Evolutionary conservation across 2,329 filamentous ascomycete species (phyloP).

Genomic region (Colletotrichum chrysophilum): DNA sequence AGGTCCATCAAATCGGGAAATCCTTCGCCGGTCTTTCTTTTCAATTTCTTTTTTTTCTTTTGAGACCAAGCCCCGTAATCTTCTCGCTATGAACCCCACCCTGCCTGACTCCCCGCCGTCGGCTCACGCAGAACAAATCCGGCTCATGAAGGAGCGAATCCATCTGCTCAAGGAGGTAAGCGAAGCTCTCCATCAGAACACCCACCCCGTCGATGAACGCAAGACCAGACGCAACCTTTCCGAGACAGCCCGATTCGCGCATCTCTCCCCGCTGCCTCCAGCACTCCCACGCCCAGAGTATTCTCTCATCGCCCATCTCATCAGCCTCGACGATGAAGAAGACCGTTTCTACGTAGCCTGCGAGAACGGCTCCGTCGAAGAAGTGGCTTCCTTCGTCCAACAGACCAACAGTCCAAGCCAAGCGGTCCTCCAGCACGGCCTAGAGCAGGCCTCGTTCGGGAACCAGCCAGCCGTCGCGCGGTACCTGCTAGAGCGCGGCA

Average conservation of each 20-base stretch:
- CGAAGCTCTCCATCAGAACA: not conserved
- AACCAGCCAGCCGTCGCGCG: not conserved
- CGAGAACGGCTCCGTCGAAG: not conserved
- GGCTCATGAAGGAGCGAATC: not conserved
- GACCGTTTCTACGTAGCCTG: not conserved
- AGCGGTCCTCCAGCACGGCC: not conserved
- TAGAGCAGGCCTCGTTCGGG: not conserved
- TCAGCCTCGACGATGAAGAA: not conserved
- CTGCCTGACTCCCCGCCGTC: not conserved
- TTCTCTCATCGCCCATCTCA: not conserved
- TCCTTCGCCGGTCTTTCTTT: too few relatives aligned
- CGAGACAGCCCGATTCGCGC: not conserved
- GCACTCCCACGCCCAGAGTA: not conserved
- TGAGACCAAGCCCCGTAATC: too few relatives aligned
- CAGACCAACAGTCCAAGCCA: not conserved
- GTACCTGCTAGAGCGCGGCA: not conserved
- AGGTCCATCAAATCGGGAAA: too few relatives aligned
- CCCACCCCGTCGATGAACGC: not conserved
- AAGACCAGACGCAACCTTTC: not conserved
- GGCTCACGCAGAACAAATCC: not conserved
- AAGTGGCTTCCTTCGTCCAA: not conserved
- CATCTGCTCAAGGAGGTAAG: accelerated
- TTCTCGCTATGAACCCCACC: not conserved
- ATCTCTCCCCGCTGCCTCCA: not conserved
- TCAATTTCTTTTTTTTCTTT: too few relatives aligned